These are phyloP conservation scores for Tilletia caries DNA, from an alignment of 1,284 basidiomycete species.

Conservation along the genomic window DNA sequence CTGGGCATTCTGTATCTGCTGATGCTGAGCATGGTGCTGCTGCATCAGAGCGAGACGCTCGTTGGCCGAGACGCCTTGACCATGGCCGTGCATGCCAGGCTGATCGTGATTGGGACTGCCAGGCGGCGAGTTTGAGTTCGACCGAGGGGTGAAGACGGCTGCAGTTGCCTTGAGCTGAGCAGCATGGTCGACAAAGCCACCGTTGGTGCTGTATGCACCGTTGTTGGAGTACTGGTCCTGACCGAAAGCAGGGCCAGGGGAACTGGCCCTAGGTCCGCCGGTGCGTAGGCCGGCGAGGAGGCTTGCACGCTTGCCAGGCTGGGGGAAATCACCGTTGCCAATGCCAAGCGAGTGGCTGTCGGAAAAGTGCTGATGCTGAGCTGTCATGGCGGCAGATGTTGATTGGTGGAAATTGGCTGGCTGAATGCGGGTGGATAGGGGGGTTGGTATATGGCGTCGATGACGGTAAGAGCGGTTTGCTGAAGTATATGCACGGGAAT, in stretches of 20 bases:
- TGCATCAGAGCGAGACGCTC: conserved; percentile 6
- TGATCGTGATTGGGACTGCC: conserved; percentile 15
- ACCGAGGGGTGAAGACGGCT: conserved; percentile 26
- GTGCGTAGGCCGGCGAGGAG: conserved; percentile 35
- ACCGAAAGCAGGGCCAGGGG: conserved; percentile 13
- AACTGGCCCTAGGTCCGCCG: conserved; percentile 35
- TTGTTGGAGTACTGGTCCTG: conserved; percentile 16
- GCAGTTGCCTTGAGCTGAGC: conserved; percentile 30
- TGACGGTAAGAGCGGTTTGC: too few relatives aligned
- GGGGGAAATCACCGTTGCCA: neutral
- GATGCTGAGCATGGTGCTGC: conserved; percentile 19
- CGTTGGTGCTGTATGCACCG: conserved; percentile 12
- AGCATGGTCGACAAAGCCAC: conserved; percentile 7
- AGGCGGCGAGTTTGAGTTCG: conserved; percentile 2
- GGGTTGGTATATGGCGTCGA: too few relatives aligned
- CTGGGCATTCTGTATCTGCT: conserved; percentile 23
- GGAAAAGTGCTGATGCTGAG: neutral
- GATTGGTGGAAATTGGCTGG: too few relatives aligned
- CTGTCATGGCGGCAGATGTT: neutral
- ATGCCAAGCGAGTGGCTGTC: conserved; percentile 1
- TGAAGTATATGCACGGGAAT: too few relatives aligned
- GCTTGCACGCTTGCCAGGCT: conserved; percentile 25
- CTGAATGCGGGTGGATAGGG: too few relatives aligned
- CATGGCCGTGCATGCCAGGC: conserved; percentile 9
- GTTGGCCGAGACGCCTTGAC: neutral